phyloP scores from a whole-genome alignment of 2,329 filamentous ascomycete species.

The Penicillium concentricum region DNA sequence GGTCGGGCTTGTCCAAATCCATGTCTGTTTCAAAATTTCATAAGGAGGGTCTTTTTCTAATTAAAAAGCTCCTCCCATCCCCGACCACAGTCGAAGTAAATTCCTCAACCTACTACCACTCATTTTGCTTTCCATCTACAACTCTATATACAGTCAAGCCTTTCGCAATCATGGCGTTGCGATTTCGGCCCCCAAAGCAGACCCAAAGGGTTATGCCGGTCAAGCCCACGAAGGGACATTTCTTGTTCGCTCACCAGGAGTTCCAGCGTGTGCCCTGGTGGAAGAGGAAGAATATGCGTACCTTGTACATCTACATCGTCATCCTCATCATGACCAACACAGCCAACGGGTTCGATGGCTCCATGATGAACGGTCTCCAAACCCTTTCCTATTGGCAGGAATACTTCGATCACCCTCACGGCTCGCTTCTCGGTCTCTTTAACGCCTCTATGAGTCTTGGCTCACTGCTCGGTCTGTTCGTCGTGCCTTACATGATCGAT shows the following conservation, averaged over 20 bases:
- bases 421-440: constrained; percentile 23
- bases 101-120: too few relatives aligned
- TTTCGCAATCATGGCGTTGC: constrained; percentile 9
- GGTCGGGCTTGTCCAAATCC: too few relatives aligned
- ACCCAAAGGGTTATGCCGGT: constrained; percentile 9
- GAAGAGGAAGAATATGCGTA: constrained; percentile 28
- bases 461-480: constrained; percentile 16
- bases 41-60: too few relatives aligned
- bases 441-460: constrained; percentile 21
- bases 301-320: constrained; percentile 31
- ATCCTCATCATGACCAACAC: constrained; percentile 32
- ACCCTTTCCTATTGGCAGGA: constrained; percentile 25
- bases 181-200: constrained; percentile 12
- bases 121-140: too few relatives aligned
- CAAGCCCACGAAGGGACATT: constrained; percentile 24
- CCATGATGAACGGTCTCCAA: constrained; percentile 32
- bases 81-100: too few relatives aligned
- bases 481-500: constrained; percentile 23
- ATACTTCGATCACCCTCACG: constrained; percentile 24
- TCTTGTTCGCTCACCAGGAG: constrained; percentile 26
- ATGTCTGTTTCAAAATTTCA: too few relatives aligned
- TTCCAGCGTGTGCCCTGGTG: constrained; percentile 32
- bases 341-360: constrained; percentile 39
- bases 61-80: too few relatives aligned
- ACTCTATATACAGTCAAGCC: neutral